Percentiles rank a stretch among this genome's conserved stretches.
These are phyloP conservation scores for Rhinocladiella similis DNA, from an alignment of 2,329 filamentous ascomycete species.

Conservation along the genomic window DNA sequence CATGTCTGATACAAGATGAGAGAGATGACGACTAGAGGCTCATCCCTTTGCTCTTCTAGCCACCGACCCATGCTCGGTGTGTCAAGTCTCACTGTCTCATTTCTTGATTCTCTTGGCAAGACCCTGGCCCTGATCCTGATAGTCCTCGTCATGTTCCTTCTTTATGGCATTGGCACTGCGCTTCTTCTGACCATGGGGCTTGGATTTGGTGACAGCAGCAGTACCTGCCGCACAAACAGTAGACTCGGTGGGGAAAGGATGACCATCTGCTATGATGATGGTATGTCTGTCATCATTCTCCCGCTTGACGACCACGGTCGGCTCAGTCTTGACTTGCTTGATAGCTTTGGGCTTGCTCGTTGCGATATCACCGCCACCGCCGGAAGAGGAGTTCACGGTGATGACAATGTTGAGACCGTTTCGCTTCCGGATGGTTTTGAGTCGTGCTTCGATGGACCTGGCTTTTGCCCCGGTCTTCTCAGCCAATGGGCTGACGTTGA, in stretches of 20 bases:
- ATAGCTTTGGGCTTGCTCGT: background rate
- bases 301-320: background rate
- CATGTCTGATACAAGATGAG: too few relatives aligned
- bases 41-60: too few relatives aligned
- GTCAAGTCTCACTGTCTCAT: too few relatives aligned
- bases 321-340: background rate
- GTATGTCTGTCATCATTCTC: background rate
- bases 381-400: slow-evolving; percentile 3
- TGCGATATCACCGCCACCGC: background rate
- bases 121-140: background rate
- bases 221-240: background rate
- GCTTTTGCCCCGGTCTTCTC: slow-evolving; percentile 16
- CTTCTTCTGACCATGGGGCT: slow-evolving; percentile 2
- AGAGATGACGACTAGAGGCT: too few relatives aligned
- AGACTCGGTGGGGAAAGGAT: slow-evolving; percentile 8
- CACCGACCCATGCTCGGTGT: too few relatives aligned
- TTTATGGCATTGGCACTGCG: background rate
- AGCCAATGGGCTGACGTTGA: slow-evolving; percentile 12
- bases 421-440: slow-evolving; percentile 20
- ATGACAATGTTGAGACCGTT: slow-evolving; percentile 19
- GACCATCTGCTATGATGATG: background rate
- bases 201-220: too few relatives aligned
- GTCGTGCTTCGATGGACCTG: slow-evolving; percentile 17
- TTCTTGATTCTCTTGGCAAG: slow-evolving; percentile 11
- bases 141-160: background rate